Evolutionary conservation across 108 stramenopile genomes (phyloP).

Genomic region (Skeletonema tropicum): DNA sequence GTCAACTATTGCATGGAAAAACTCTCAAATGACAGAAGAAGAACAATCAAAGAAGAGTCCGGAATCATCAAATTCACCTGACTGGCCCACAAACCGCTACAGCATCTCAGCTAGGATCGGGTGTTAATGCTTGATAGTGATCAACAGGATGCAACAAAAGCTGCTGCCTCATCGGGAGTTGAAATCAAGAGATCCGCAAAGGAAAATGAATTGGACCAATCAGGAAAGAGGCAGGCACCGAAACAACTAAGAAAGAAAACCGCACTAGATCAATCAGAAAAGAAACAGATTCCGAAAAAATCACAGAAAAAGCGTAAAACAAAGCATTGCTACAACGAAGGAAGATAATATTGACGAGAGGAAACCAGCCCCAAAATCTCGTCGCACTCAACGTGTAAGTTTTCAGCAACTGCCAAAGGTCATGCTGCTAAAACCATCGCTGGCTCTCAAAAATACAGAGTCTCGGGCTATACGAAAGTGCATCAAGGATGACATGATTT

Average conservation of each 20-base stretch:
- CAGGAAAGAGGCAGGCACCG: background rate
- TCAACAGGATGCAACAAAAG: background rate
- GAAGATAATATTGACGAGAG: background rate
- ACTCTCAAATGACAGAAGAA: background rate
- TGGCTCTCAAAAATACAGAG: slow-evolving; percentile 22
- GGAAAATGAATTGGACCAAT: background rate
- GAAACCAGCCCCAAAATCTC: slow-evolving; percentile 2
- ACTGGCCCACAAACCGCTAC: background rate
- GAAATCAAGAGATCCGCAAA: background rate
- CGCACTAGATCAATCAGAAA: background rate
- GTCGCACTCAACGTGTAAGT: slow-evolving; percentile 22
- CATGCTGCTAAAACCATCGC: slow-evolving; percentile 36
- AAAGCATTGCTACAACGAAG: background rate
- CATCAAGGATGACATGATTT: slow-evolving; percentile 22
- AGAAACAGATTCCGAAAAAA: background rate
- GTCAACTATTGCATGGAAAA: background rate
- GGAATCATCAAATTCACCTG: background rate
- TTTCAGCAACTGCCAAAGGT: slow-evolving; percentile 32
- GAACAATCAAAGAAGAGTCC: background rate
- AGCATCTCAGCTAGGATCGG: background rate
- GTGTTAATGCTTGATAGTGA: background rate
- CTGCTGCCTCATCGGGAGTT: background rate
- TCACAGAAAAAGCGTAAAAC: background rate
- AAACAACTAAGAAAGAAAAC: background rate
- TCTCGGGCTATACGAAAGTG: slow-evolving; percentile 29